Percentiles rank a stretch among this genome's conserved stretches.
Evolutionary conservation across 345 rosid genomes (phyloP).

Genomic region (Brassica nigra): DNA sequence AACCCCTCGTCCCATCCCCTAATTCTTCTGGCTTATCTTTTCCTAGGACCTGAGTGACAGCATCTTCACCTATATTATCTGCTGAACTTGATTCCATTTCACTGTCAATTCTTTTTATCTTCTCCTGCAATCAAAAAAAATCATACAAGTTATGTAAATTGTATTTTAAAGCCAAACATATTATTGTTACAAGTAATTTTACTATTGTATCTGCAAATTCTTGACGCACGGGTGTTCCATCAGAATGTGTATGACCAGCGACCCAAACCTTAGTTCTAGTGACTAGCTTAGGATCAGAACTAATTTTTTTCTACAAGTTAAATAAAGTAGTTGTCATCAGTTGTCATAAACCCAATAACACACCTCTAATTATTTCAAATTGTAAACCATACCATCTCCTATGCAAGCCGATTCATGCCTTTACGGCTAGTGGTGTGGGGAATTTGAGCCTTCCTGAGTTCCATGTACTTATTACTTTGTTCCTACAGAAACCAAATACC

Average conservation of each 20-base stretch:
- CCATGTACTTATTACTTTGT: background rate
- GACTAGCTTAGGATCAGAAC: background rate
- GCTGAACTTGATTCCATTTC: too few relatives aligned
- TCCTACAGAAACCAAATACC: background rate
- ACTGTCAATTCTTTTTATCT: background rate
- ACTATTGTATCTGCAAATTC: background rate
- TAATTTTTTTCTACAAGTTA: background rate
- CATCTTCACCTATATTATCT: background rate
- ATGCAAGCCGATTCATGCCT: background rate
- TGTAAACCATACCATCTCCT: background rate
- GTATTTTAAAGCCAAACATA: too few relatives aligned
- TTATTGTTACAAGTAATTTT: too few relatives aligned
- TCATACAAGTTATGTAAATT: too few relatives aligned
- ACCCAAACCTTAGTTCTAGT: slow-evolving; percentile 2
- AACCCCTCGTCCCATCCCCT: background rate
- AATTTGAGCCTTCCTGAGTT: background rate
- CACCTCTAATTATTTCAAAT: too few relatives aligned
- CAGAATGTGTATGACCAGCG: background rate
- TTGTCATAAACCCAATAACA: too few relatives aligned
- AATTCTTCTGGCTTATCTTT: background rate
- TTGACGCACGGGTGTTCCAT: background rate
- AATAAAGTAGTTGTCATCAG: background rate
- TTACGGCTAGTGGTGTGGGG: background rate
- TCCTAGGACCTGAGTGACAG: background rate
- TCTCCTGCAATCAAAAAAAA: background rate